Evolutionary conservation across 177 flowering plant species (phyloP).

Genomic region (Vitis hybrid): DNA sequence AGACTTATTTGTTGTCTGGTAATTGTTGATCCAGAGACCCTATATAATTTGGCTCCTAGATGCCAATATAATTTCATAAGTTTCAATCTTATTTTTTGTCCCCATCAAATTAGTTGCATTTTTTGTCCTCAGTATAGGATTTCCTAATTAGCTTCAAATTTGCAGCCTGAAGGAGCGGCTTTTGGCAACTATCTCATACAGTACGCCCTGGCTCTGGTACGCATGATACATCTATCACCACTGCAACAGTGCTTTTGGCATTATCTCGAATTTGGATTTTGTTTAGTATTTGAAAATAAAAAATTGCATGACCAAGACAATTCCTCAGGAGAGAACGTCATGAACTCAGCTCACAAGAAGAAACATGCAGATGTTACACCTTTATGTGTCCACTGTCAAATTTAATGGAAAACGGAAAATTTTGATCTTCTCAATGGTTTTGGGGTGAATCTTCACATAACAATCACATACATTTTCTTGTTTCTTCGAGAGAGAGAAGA

Average conservation of each 20-base stretch:
- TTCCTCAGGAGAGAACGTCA: no score
- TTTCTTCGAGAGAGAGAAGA: neutral
- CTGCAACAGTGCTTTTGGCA: neutral
- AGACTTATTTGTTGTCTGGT: slow-evolving; percentile 92
- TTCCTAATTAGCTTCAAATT: slow-evolving; percentile 11
- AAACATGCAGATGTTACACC: no score
- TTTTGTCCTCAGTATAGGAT: neutral
- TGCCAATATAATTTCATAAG: neutral
- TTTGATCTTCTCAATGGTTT: neutral
- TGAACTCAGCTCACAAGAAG: no score
- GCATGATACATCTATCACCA: slow-evolving; percentile 12
- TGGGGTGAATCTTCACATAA: neutral
- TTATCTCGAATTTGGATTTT: neutral
- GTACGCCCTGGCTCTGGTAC: slow-evolving; percentile 95
- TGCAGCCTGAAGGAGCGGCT: slow-evolving; percentile 98
- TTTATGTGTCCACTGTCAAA: no score
- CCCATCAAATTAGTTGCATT: neutral
- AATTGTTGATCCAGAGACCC: neutral
- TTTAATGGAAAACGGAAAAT: neutral
- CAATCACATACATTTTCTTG: neutral
- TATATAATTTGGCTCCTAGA: neutral
- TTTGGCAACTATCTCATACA: slow-evolving; percentile 80
- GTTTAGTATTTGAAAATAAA: neutral
- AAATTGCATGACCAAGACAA: no score
- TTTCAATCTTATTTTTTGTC: neutral